Conservation (phyloP, 2,329 filamentous ascomycete genomes). For the Fusarium liriodendri region DNA sequence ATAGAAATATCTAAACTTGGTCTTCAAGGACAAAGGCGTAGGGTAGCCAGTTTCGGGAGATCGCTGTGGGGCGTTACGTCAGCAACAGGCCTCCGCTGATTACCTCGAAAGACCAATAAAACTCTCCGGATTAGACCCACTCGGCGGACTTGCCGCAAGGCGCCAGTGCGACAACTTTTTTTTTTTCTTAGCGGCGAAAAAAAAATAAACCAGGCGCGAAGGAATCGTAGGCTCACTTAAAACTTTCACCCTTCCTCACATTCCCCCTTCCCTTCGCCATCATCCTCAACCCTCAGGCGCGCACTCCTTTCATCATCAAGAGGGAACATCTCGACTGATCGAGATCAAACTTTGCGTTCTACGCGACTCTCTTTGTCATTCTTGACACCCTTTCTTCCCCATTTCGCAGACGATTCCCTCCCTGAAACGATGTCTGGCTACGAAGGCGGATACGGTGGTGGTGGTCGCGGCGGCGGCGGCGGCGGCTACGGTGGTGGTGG, state of each 20-base stretch:
- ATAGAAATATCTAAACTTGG: background rate
- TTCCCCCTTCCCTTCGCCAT: slow-evolving; percentile 36
- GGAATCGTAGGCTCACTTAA: slow-evolving; percentile 35
- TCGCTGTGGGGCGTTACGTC: background rate
- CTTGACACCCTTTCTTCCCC: slow-evolving; percentile 13
- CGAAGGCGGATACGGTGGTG: slow-evolving; percentile 46
- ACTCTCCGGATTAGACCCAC: background rate
- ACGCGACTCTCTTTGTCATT: slow-evolving; percentile 34
- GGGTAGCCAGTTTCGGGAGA: background rate
- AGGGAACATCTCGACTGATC: slow-evolving; percentile 34
- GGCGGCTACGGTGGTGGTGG: slow-evolving; percentile 48
- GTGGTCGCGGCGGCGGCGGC: slow-evolving; percentile 44
- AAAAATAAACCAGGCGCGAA: slow-evolving; percentile 42
- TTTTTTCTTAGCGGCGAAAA: slow-evolving; percentile 44
- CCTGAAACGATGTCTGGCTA: slow-evolving; percentile 57
- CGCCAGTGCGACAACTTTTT: slow-evolving; percentile 38
- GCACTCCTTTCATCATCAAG: slow-evolving; percentile 45
- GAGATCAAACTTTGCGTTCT: slow-evolving; percentile 34
- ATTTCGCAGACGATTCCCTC: slow-evolving; percentile 24
- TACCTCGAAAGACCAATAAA: slow-evolving; percentile 3
- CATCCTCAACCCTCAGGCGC: slow-evolving; percentile 44
- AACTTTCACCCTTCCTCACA: slow-evolving; percentile 43
- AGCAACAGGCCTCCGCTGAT: background rate
- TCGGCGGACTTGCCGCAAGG: slow-evolving; percentile 39
- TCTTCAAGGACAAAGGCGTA: background rate